Percentiles rank a stretch among this genome's conserved stretches.
These are phyloP conservation scores for Penicillium ochrochloron DNA, from an alignment of 495 filamentous ascomycete species.

Conservation along the genomic window DNA sequence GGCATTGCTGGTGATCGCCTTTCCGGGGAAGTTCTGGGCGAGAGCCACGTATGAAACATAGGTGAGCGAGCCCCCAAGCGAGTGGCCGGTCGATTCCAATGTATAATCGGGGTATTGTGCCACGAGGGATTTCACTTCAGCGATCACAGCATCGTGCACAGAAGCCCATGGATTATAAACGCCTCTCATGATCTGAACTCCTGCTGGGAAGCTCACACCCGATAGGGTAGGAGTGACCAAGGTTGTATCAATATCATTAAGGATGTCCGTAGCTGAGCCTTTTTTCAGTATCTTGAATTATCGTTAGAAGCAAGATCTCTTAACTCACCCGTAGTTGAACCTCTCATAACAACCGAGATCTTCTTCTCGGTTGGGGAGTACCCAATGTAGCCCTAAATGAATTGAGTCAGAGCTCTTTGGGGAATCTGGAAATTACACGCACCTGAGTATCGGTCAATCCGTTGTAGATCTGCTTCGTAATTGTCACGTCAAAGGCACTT, in stretches of 20 bases:
- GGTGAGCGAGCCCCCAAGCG: slow-evolving; percentile 40
- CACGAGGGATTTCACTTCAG: slow-evolving; percentile 35
- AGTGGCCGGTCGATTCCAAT: slow-evolving; percentile 41
- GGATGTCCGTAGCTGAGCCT: slow-evolving; percentile 31
- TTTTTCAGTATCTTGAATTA: neutral
- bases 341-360: slow-evolving; percentile 40
- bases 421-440: neutral
- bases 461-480: slow-evolving; percentile 38
- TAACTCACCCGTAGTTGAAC: slow-evolving; percentile 35
- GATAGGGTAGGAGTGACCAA: slow-evolving; percentile 37
- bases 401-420: neutral
- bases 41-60: slow-evolving; percentile 42
- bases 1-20: slow-evolving; percentile 37
- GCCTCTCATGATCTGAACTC: slow-evolving; percentile 37
- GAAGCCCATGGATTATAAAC: slow-evolving; percentile 36
- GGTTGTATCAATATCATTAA: slow-evolving; percentile 42
- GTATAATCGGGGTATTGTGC: slow-evolving; percentile 35
- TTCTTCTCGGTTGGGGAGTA: slow-evolving; percentile 34
- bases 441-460: slow-evolving; percentile 28
- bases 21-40: slow-evolving; percentile 38
- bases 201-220: slow-evolving; percentile 37
- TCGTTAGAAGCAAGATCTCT: neutral
- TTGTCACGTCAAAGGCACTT: slow-evolving; percentile 39
- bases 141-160: slow-evolving; percentile 37
- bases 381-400: slow-evolving; percentile 34